These are phyloP conservation scores for Trametopsis cervina DNA, from an alignment of 768 basidiomycete genomes.

Conservation along the genomic window DNA sequence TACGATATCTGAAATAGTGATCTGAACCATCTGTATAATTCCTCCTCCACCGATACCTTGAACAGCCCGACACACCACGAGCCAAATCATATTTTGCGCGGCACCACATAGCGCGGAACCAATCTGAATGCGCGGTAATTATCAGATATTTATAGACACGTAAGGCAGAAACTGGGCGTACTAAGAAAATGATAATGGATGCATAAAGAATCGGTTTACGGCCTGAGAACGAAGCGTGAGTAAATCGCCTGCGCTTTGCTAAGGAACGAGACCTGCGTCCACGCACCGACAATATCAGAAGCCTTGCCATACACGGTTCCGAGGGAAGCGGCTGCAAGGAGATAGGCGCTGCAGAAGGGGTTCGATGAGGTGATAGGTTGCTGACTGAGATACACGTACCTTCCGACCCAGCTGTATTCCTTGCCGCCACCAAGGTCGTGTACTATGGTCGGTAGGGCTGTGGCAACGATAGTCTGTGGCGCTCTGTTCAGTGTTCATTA, in stretches of 20 bases:
- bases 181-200: constrained; percentile 62
- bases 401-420: constrained; percentile 45
- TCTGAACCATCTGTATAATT: constrained; percentile 69
- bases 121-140: constrained; percentile 32
- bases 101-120: constrained; percentile 80
- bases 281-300: constrained; percentile 46
- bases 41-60: constrained; percentile 84
- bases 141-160: background rate
- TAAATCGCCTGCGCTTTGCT: background rate
- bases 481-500: background rate
- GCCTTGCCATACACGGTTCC: constrained; percentile 76
- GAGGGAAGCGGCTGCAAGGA: constrained; percentile 60
- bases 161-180: constrained; percentile 22
- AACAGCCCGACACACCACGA: constrained; percentile 68
- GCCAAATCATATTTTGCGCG: constrained; percentile 72
- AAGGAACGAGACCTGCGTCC: background rate
- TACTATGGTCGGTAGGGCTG: constrained; percentile 45
- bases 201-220: constrained; percentile 68
- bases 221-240: constrained; percentile 25
- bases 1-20: constrained; percentile 79
- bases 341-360: constrained; percentile 48
- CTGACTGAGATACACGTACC: constrained; percentile 18
- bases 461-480: constrained; percentile 37
- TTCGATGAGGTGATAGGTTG: background rate
- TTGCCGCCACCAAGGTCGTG: constrained; percentile 35